Percentiles rank a stretch among this genome's conserved stretches.
Evolutionary conservation across 2,329 filamentous ascomycete species (phyloP).

Genomic region (Thelonectria blattea): DNA sequence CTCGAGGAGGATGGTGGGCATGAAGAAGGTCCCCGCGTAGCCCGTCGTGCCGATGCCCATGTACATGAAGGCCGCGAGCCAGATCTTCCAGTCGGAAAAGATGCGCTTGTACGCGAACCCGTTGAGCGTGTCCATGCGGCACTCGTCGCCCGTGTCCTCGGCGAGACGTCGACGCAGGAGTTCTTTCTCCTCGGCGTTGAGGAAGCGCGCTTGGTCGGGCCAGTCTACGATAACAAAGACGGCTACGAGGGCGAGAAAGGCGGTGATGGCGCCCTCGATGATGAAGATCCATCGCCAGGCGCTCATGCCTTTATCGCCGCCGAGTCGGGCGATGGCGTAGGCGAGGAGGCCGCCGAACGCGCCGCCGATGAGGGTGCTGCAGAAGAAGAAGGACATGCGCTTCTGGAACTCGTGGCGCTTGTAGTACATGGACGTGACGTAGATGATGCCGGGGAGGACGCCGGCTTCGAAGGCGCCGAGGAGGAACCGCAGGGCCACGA

Average conservation of each 20-base stretch:
- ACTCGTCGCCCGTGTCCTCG: conserved; percentile 49
- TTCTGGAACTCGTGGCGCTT: conserved; percentile 55
- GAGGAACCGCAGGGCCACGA: conserved; percentile 46
- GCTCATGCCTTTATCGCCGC: conserved; percentile 48
- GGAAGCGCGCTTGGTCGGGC: conserved; percentile 46
- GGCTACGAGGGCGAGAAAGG: conserved; percentile 31
- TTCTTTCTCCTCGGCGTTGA: conserved; percentile 51
- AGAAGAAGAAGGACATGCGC: conserved; percentile 52
- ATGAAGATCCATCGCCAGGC: conserved; percentile 55
- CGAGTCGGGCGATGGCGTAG: conserved; percentile 53
- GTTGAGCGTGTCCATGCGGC: conserved; percentile 59
- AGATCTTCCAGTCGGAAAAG: conserved; percentile 54
- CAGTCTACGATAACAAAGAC: conserved; percentile 36
- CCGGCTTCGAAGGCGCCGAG: conserved; percentile 50
- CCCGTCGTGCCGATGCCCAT: conserved; percentile 52
- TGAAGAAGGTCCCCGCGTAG: conserved; percentile 49
- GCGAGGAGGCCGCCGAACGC: conserved; percentile 55
- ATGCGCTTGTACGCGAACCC: conserved; percentile 53
- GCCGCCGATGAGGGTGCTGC: conserved; percentile 48
- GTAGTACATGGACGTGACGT: conserved; percentile 57
- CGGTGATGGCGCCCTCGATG: conserved; percentile 39
- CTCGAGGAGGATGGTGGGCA: conserved; percentile 47
- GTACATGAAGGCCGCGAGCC: conserved; percentile 46
- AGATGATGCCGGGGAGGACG: conserved; percentile 46
- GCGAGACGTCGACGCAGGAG: conserved; percentile 50